Evolutionary conservation across 2,329 filamentous ascomycete genomes (phyloP).

Genomic region (Colletotrichum liaoningense): DNA sequence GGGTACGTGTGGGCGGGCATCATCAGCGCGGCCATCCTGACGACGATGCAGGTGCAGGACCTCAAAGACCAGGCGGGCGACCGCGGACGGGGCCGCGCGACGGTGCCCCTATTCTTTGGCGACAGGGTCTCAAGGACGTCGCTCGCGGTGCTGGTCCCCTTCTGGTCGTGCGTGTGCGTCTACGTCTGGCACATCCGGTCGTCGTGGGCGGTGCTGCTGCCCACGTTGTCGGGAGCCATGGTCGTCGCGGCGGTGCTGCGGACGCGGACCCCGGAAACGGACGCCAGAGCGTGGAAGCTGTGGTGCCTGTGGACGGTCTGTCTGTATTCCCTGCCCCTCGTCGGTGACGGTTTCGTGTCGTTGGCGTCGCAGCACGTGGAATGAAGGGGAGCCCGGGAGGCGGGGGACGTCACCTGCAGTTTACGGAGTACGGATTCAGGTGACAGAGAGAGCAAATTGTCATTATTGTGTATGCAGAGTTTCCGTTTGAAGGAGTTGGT

Average conservation of each 20-base stretch:
- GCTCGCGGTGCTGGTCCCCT: constrained; percentile 19
- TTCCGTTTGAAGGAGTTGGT: neutral
- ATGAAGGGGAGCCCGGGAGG: neutral
- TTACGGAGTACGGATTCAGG: too few species aligned
- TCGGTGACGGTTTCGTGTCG: constrained; percentile 33
- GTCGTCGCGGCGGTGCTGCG: constrained; percentile 22
- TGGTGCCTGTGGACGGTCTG: constrained; percentile 34
- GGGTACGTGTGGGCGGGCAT: constrained; percentile 40
- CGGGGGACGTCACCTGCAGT: neutral
- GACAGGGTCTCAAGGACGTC: constrained; percentile 34
- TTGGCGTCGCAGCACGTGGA: constrained; percentile 17
- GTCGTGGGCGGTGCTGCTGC: constrained; percentile 3
- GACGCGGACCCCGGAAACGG: constrained; percentile 26
- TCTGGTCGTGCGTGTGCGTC: constrained; percentile 20
- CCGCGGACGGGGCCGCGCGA: constrained; percentile 40
- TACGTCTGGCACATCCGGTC: constrained; percentile 21
- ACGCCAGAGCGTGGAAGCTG: constrained; percentile 26
- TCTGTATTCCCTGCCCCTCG: constrained; percentile 27
- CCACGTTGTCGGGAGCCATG: constrained; percentile 20
- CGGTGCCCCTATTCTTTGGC: constrained; percentile 43
- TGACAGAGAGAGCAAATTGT: neutral
- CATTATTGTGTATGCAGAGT: neutral
- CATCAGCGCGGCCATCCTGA: constrained; percentile 40
- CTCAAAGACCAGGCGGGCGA: constrained; percentile 42
- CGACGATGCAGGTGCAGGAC: constrained; percentile 45